phyloP scores from a whole-genome alignment of 2,329 filamentous ascomycete species.

The Arthroderma uncinatum region DNA sequence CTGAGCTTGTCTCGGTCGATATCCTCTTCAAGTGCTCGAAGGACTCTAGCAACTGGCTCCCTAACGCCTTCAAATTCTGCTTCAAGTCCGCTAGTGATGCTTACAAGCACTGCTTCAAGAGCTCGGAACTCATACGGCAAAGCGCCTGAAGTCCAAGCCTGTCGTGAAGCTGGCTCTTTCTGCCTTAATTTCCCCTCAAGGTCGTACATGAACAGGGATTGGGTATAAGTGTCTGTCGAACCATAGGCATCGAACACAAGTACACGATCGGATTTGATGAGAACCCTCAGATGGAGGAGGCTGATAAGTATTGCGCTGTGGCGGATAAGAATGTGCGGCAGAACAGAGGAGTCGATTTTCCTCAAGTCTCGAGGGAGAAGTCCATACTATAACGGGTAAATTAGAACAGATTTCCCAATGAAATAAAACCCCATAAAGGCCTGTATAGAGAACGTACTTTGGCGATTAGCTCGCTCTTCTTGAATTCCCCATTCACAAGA shows the following conservation, averaged over 20 bases:
- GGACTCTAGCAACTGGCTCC: conserved; percentile 78
- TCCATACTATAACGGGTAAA: conserved; percentile 54
- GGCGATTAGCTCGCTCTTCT: conserved; percentile 92
- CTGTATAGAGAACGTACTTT: conserved; percentile 48
- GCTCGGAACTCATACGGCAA: conserved; percentile 94
- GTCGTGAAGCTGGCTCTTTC: conserved; percentile 44
- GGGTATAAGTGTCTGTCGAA: conserved; percentile 84
- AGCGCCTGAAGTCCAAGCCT: conserved; percentile 40
- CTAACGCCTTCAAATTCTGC: conserved; percentile 89
- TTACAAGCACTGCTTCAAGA: conserved; percentile 87
- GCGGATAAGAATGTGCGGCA: conserved; percentile 89
- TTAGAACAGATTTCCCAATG: neutral
- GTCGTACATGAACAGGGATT: conserved; percentile 96
- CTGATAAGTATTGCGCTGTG: conserved; percentile 91
- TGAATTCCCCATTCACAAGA: conserved; percentile 87
- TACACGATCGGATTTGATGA: conserved; percentile 90
- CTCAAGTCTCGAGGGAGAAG: conserved; percentile 86
- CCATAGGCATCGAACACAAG: conserved; percentile 95
- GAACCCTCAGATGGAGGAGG: conserved; percentile 84
- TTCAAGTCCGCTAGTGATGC: conserved; percentile 81
- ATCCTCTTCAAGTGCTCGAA: conserved; percentile 87
- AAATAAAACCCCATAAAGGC: neutral
- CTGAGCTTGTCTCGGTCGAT: conserved; percentile 91
- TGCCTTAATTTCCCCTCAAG: conserved; percentile 84
- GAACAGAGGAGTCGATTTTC: conserved; percentile 92